Evolutionary conservation across 2,329 filamentous ascomycete genomes (phyloP), one percentile per base, ranked within the genome.

Genomic region (Fusarium goolgardi): DNA sequence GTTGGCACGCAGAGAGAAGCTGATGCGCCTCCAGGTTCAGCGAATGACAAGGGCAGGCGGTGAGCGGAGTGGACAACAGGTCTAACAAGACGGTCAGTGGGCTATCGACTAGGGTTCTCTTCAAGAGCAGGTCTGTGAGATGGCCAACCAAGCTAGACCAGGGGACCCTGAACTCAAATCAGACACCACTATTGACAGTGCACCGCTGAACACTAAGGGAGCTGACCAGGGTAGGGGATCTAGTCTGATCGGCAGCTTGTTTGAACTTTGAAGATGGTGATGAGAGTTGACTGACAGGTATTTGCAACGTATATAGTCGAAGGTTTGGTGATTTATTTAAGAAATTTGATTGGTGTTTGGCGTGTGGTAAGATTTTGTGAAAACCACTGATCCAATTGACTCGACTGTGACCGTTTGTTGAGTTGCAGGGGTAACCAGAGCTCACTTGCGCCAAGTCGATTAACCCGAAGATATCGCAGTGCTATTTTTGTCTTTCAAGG

Each of bases 21-120:
- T 55, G 59, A 67, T 46, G 63, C 66, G 55, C 50, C 37, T 65
- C 62, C 43, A 61, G 37, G 60, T 61, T 59, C 65, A 67, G 57
- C 58, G 63, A 72, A 70, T 65, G 71, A 68, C 59, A 64, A 65
- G 55, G 71, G 72, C 69, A 73, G 71, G 72, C 72, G 72, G 70
- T 74, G 70, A 74, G 62, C 59, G 52, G 62, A 59, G 69, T 64
- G 69, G 70, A 43, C 35, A 49, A 27, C 44, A 67, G 63, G 63
- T 46, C 63, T 70, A 62, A 41, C 59, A 62, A 65, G 66, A 69
- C 59, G 59, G 67, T 70, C 67, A 70, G 59, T 63, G 67, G 59
- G 55, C 46, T 70, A 32, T 51, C 47, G 53, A 62, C 55, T 58
- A 55, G 63, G 63, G 20, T 35, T 53, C 50, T 56, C 50, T 53